Conservation (phyloP, 352 stramenopile genomes). For the Phytophthora citrophthora region DNA sequence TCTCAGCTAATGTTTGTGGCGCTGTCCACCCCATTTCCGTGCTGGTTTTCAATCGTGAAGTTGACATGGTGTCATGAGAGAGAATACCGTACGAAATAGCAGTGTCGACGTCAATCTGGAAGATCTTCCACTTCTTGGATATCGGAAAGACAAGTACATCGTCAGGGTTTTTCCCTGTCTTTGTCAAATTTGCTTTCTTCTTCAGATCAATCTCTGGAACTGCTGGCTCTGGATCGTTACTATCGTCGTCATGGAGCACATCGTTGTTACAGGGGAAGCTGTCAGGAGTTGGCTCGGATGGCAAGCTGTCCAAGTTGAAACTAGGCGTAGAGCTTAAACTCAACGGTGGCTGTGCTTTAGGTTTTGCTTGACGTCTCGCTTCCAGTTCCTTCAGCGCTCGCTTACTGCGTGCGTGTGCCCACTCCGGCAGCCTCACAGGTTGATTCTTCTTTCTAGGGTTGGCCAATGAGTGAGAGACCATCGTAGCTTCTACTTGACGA, state of each 20-base stretch:
- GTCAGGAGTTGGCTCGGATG: conserved; percentile 17
- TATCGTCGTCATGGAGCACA: conserved; percentile 18
- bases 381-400: conserved; percentile 68
- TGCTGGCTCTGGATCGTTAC: background rate
- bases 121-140: conserved; percentile 47
- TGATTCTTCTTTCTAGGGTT: conserved; percentile 24
- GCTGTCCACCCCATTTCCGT: conserved; percentile 5
- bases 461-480: conserved; percentile 14
- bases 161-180: conserved; percentile 17
- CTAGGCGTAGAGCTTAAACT: conserved; percentile 29
- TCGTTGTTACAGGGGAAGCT: conserved; percentile 22
- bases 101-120: conserved; percentile 54
- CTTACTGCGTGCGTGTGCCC: conserved; percentile 75
- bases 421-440: conserved; percentile 50
- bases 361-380: conserved; percentile 10
- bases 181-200: conserved; percentile 12
- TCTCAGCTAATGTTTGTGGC: conserved; percentile 12
- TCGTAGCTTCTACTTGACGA: conserved; percentile 14
- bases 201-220: conserved; percentile 19
- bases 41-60: conserved; percentile 8
- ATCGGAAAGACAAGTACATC: conserved; percentile 43
- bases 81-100: conserved; percentile 59
- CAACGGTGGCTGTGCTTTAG: conserved; percentile 22
- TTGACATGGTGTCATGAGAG: conserved; percentile 35
- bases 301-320: conserved; percentile 17